A percentile compares a stretch with the other conserved stretches of the same genome.
These are phyloP conservation scores for Solanum virginianum DNA, from an alignment of 257 asterid species.

Conservation along the genomic window DNA sequence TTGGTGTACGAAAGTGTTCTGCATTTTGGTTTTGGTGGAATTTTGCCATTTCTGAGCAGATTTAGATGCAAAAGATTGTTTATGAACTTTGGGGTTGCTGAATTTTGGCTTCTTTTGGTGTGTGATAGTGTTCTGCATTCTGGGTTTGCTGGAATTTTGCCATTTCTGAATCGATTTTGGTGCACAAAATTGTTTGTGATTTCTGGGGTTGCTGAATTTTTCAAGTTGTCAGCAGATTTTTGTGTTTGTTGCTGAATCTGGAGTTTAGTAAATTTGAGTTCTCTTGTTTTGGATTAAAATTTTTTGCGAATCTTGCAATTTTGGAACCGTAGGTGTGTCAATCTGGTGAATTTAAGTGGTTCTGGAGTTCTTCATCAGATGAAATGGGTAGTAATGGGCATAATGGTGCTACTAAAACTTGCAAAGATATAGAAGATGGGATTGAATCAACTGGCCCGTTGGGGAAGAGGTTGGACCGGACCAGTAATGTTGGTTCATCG, in stretches of 20 bases:
- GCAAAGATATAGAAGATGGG: constrained; percentile 9
- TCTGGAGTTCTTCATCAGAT: constrained; percentile 12
- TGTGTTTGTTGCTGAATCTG: background rate
- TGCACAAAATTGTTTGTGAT: background rate
- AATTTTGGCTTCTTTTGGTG: constrained; percentile 1
- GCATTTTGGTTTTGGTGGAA: background rate
- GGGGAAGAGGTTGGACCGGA: constrained; percentile 9
- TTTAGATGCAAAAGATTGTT: background rate
- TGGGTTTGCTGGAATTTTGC: background rate
- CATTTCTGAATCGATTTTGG: background rate
- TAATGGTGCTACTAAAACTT: constrained; percentile 4
- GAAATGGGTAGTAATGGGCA: constrained; percentile 38
- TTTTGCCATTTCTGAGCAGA: background rate
- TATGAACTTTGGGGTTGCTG: background rate
- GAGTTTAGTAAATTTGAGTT: background rate
- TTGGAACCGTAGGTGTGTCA: background rate
- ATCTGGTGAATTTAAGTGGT: background rate
- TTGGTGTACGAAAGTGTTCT: background rate
- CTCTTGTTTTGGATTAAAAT: background rate
- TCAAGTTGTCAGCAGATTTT: background rate
- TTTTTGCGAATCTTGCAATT: background rate
- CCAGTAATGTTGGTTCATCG: background rate
- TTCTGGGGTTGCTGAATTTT: background rate
- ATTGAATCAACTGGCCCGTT: constrained; percentile 7
- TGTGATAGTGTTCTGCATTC: constrained; percentile 1